Evolutionary conservation across 352 stramenopile species (phyloP), one percentile per base, ranked within the genome.

Genomic region (Globisporangium acanthophoron): DNA sequence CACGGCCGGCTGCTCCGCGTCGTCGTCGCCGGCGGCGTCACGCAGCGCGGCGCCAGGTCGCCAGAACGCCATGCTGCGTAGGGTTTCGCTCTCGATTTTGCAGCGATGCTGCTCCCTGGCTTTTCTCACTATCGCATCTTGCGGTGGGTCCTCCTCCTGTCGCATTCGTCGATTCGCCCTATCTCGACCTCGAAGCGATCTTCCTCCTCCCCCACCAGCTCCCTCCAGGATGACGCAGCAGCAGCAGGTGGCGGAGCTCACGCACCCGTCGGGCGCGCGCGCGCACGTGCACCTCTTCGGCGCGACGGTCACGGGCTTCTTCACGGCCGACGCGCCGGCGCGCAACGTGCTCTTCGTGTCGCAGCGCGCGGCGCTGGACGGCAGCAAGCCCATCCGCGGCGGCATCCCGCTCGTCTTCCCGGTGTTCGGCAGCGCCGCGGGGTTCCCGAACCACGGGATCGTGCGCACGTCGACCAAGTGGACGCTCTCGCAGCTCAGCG

Each of bases 331-430:
- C 24, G 76, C 89, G 52, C 80, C 86, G 27, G 54, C 65, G 29
- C 71, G 81, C 53, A 96, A 98, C 62, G 78, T 94, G 65, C 76
- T 99, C 29, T 98, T 98, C 66, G 20, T 98, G 53, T 98, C 88
- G 15, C 66, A 86, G 29, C 37, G 37, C 37, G 37, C 37, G 12
- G 37, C 37, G 37, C 37, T 43, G 43, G 87, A 99, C 69, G 88
- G 94, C 56, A 88, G 67, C 56, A 98, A 98, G 66, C 83, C 96
- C 37, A 98, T 98, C 63, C 89, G 96, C 41, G 96, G 96, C 56
- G 95, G 95, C 37, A 97, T 98, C 50, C 96, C 96, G 37, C 68
- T 99, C 21, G 94, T 98, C 43, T 99, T 98, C 76, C 96, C 96
- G 37, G 88, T 98, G 52, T 99, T 99, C 69, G 95, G 94, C 56